Percentiles rank a stretch among this genome's conserved stretches.
phyloP scores from a whole-genome alignment of 2,329 filamentous ascomycete species.

The Colletotrichum incanum region DNA sequence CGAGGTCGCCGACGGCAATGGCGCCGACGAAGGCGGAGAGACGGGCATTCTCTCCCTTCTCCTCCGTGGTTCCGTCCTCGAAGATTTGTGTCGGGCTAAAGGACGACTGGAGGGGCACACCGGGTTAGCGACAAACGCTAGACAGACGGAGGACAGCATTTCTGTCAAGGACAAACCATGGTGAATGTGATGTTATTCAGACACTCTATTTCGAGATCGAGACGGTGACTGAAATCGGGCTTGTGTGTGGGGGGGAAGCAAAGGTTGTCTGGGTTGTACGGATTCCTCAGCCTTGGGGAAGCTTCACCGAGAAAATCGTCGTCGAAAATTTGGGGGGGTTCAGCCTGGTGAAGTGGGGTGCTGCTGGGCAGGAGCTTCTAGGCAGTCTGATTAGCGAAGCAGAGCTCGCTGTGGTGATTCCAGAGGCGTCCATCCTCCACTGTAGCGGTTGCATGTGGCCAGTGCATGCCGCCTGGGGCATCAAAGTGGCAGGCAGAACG shows the following conservation, averaged over 20 bases:
- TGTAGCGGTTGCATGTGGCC: constrained; percentile 14
- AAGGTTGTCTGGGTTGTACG: constrained; percentile 35
- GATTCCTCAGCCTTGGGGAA: constrained; percentile 42
- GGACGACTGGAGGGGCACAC: constrained; percentile 60
- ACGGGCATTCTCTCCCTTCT: constrained; percentile 99
- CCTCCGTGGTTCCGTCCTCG: constrained; percentile 94
- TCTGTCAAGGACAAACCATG: constrained; percentile 30
- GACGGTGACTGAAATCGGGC: constrained; percentile 24
- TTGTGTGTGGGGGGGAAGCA: constrained; percentile 25
- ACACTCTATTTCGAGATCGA: constrained; percentile 35
- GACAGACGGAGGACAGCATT: not conserved
- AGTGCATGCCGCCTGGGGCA: constrained; percentile 15
- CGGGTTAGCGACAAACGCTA: not conserved
- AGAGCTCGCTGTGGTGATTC: constrained; percentile 30
- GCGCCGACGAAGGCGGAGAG: constrained; percentile 98
- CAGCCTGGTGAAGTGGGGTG: constrained; percentile 43
- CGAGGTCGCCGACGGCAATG: constrained; percentile 96
- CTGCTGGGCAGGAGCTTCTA: constrained; percentile 36
- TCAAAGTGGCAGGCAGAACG: not conserved
- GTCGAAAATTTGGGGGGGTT: constrained; percentile 43
- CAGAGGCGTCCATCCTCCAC: constrained; percentile 41
- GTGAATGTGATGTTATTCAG: constrained; percentile 32
- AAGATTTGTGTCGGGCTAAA: constrained; percentile 98
- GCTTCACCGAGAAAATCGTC: constrained; percentile 42
- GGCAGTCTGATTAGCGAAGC: constrained; percentile 34